phyloP scores from a whole-genome alignment of 2,329 filamentous ascomycete genomes.

The Claviceps sp. region DNA sequence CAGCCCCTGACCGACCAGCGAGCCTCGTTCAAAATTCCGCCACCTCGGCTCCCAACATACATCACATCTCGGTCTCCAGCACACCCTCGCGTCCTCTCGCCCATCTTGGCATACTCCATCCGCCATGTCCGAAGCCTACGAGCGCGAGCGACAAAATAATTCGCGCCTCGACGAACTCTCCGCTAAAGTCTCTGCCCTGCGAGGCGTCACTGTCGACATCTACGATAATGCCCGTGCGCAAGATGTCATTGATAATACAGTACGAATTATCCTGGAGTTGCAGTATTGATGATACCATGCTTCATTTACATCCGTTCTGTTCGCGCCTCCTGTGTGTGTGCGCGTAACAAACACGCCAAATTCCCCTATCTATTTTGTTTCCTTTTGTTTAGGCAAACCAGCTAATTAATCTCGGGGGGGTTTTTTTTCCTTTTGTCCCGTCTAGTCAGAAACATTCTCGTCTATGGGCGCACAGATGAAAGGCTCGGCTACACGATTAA shows the following conservation, averaged over 20 bases:
- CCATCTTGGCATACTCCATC: background rate
- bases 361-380: background rate
- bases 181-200: slow-evolving; percentile 79
- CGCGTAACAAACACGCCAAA: background rate
- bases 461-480: slow-evolving; percentile 72
- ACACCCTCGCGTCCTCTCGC: background rate
- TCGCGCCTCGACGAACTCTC: slow-evolving; percentile 82
- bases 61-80: background rate
- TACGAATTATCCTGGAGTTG: slow-evolving; percentile 26
- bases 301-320: too few relatives aligned
- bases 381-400: slow-evolving; percentile 18
- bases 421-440: background rate
- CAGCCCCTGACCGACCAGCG: background rate
- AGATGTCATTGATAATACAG: slow-evolving; percentile 74
- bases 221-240: slow-evolving; percentile 91
- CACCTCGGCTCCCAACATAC: background rate
- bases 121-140: slow-evolving; percentile 61
- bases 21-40: too few relatives aligned
- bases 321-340: too few relatives aligned
- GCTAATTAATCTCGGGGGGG: background rate
- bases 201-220: slow-evolving; percentile 91
- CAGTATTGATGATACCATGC: too few relatives aligned
- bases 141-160: slow-evolving; percentile 85
- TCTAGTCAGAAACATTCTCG: slow-evolving; percentile 77
- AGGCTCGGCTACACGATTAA: slow-evolving; percentile 68